Percentiles rank a stretch among this genome's conserved stretches.
phyloP scores from a whole-genome alignment of 768 basidiomycete species.

The Leccinellum rugosiceps region DNA sequence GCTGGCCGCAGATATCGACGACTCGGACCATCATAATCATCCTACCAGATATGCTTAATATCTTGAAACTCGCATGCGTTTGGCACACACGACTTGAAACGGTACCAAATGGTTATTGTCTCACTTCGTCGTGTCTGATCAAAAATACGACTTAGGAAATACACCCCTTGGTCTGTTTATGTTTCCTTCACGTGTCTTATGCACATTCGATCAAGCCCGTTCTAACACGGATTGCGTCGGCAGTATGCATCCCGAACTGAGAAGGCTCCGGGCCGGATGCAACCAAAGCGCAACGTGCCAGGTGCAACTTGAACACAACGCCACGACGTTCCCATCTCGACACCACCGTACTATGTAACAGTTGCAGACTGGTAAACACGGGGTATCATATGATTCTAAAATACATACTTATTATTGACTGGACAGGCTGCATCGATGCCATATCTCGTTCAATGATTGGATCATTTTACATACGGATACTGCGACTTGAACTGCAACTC shows the following conservation, averaged over 20 bases:
- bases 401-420: not conserved
- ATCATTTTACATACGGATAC: not conserved
- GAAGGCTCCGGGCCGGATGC: not conserved
- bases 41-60: not conserved
- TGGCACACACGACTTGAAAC: constrained; percentile 1
- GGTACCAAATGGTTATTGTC: not conserved
- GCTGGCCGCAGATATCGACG: too few relatives aligned
- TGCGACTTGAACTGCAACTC: not conserved
- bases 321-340: not conserved
- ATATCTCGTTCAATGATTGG: not conserved
- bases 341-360: not conserved
- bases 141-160: not conserved
- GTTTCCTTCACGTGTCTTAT: not conserved
- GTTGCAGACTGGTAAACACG: not conserved
- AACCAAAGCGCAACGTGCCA: not conserved
- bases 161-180: not conserved
- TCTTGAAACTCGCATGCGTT: constrained; percentile 3
- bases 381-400: not conserved
- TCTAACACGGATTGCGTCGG: not conserved
- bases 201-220: not conserved
- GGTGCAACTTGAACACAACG: not conserved
- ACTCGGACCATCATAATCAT: not conserved
- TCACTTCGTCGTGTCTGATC: constrained; percentile 4
- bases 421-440: not conserved
- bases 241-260: not conserved